Evolutionary conservation across 2,329 filamentous ascomycete species (phyloP).

Genomic region (Botrytis tulipae): DNA sequence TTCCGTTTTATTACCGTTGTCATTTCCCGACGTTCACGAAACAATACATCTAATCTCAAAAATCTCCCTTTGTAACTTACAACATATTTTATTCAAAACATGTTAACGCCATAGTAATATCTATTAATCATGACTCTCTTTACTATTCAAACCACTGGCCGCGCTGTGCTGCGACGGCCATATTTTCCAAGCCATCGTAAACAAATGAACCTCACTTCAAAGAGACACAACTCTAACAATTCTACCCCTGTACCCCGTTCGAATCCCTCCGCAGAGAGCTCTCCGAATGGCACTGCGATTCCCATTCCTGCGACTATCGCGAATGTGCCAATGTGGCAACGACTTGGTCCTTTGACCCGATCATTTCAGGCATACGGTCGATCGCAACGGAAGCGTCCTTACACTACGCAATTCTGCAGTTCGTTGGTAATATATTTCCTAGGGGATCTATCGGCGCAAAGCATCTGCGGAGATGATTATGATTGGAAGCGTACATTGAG

Average conservation of each 20-base stretch:
- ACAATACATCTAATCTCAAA: background rate
- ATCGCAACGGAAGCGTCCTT: constrained; percentile 69
- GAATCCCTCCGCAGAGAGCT: constrained; percentile 26
- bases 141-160: constrained; percentile 27
- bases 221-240: constrained; percentile 26
- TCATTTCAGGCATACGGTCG: constrained; percentile 62
- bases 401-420: constrained; percentile 74
- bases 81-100: constrained; percentile 15
- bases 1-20: background rate
- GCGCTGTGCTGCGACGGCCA: constrained; percentile 29
- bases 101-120: constrained; percentile 24
- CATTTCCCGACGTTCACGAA: background rate
- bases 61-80: too few species aligned
- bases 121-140: constrained; percentile 30
- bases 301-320: constrained; percentile 46
- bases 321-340: constrained; percentile 49
- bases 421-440: constrained; percentile 75
- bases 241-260: constrained; percentile 19
- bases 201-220: constrained; percentile 25
- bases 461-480: constrained; percentile 61
- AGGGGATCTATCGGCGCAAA: constrained; percentile 76
- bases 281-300: constrained; percentile 39
- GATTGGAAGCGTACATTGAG: constrained; percentile 67
- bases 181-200: constrained; percentile 24
- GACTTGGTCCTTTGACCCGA: constrained; percentile 56